Conservation (phyloP, 2,329 filamentous ascomycete genomes). For the Aureobasidium vineae region DNA sequence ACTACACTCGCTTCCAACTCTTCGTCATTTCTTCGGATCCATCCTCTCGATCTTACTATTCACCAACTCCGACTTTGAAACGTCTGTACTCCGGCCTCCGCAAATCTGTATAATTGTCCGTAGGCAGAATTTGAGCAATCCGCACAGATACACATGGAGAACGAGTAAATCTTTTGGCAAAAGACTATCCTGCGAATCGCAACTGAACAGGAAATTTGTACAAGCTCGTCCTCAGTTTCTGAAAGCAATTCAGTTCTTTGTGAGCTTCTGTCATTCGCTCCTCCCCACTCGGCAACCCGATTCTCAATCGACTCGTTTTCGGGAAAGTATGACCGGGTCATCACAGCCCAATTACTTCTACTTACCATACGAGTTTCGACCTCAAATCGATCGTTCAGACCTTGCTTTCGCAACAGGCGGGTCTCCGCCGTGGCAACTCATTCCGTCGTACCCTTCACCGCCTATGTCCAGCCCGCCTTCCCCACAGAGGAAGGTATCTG, state of each 20-base stretch:
- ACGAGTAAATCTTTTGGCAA: neutral
- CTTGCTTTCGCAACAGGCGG: constrained; percentile 11
- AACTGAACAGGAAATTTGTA: neutral
- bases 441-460: constrained; percentile 47
- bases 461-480: constrained; percentile 54
- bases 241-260: neutral
- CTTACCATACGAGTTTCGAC: constrained; percentile 14
- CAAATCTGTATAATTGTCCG: constrained; percentile 22
- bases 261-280: constrained; percentile 16
- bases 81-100: constrained; percentile 5
- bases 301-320: constrained; percentile 8
- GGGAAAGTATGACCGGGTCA: constrained; percentile 24
- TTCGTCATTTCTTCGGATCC: neutral
- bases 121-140: neutral
- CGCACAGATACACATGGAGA: constrained; percentile 1
- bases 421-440: constrained; percentile 22
- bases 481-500: constrained; percentile 35
- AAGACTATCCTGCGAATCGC: neutral
- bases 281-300: constrained; percentile 18
- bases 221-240: neutral
- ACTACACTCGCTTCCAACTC: constrained; percentile 3
- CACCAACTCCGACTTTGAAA: neutral
- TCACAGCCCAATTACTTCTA: constrained; percentile 22
- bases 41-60: neutral
- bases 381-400: constrained; percentile 21